These are phyloP conservation scores for Carpinus viminea DNA, from an alignment of 306 rosid species.

Conservation along the genomic window DNA sequence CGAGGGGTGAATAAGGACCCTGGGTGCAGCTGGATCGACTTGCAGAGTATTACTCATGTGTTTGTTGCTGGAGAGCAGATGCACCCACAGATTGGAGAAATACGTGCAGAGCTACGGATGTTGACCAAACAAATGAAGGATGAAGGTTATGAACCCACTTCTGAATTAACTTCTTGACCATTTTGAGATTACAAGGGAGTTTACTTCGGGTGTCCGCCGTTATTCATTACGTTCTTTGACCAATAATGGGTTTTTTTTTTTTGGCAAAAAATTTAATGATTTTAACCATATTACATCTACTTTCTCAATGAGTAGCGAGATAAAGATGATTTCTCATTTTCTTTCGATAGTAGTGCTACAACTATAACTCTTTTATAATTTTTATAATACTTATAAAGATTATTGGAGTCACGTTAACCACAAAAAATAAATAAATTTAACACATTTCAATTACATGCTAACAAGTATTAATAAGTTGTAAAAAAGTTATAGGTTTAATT, in stretches of 20 bases:
- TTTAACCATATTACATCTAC: neutral
- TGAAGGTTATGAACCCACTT: conserved; percentile 55
- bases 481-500: too few species aligned
- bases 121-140: conserved; percentile 66
- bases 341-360: neutral
- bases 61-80: conserved; percentile 81
- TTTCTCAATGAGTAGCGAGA: neutral
- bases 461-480: too few species aligned
- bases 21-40: conserved; percentile 93
- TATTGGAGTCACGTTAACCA: too few species aligned
- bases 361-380: too few species aligned
- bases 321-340: neutral
- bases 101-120: conserved; percentile 44
- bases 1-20: conserved; percentile 83
- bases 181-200: neutral
- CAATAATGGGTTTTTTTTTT: too few species aligned
- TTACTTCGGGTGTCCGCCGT: neutral
- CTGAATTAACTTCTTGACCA: conserved; percentile 19
- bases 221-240: neutral
- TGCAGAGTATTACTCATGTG: conserved; percentile 74
- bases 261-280: neutral
- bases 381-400: too few species aligned
- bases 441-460: too few species aligned
- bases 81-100: conserved; percentile 70
- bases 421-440: too few species aligned